Evolutionary conservation across 805 yeast species (phyloP).

Genomic region (Lipomyces spencermartinsiae): DNA sequence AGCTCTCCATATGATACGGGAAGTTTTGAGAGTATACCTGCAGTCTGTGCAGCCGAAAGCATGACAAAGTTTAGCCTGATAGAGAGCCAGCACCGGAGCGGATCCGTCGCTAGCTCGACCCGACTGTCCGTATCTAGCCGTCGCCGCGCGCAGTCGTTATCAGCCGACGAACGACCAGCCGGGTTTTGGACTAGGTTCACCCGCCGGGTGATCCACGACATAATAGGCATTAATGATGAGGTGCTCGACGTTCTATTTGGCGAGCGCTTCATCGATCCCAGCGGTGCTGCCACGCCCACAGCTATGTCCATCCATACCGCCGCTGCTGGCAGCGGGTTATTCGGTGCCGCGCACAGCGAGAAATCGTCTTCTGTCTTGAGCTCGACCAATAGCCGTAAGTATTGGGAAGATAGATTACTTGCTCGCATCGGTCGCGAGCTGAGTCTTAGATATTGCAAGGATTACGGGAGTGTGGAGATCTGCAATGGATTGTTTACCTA

Average conservation of each 20-base stretch:
- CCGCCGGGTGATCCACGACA: conserved; percentile 41
- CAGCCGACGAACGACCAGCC: conserved; percentile 5
- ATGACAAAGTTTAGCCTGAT: conserved; percentile 8
- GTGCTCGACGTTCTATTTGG: conserved; percentile 48
- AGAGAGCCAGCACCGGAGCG: conserved; percentile 5
- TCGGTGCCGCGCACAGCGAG: conserved; percentile 9
- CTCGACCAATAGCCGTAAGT: conserved; percentile 19
- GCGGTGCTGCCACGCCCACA: not conserved
- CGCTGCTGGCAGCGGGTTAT: not conserved
- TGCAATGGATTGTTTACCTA: conserved; percentile 30
- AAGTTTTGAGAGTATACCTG: not conserved
- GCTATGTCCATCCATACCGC: not conserved
- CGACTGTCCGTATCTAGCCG: not conserved
- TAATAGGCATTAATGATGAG: conserved; percentile 47
- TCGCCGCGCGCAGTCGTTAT: not conserved
- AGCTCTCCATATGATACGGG: not conserved
- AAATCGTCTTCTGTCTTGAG: conserved; percentile 27
- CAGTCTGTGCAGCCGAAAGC: conserved; percentile 3
- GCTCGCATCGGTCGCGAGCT: conserved; percentile 34
- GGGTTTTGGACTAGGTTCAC: conserved; percentile 36
- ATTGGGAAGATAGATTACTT: conserved; percentile 34
- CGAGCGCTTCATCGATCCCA: conserved; percentile 38
- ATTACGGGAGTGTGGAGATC: conserved; percentile 33
- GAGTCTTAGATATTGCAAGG: conserved; percentile 22
- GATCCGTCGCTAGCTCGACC: conserved; percentile 7